Base-by-base conservation (phyloP, 2,329 filamentous ascomycete species). In the Fusarium verticillioides region DNA sequence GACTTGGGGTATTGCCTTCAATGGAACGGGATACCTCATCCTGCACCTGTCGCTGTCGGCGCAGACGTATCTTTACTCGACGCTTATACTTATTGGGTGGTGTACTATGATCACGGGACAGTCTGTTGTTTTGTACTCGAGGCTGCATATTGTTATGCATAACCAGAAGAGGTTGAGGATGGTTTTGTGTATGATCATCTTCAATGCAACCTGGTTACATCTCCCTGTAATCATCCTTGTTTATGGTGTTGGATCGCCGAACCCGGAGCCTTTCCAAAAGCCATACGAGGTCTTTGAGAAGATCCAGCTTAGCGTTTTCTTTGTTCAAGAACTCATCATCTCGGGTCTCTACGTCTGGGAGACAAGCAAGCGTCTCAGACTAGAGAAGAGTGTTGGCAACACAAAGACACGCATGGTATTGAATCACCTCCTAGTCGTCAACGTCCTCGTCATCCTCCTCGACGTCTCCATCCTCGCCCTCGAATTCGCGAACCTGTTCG, bases 121-220 rank as follows among this genome's bases (percentile, higher is more conserved):
- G 77, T 87, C 87, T 0, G 75, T 91, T 23, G 89, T 92, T 4
- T 81, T 92, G 2, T 92, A 89, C 80, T 91, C 89, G 2, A 85
- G 90, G 3, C 82, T 92, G 4, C 89, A 91, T 74, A 83, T 92
- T 6, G 84, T 92, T 21, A 82, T 89, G 19, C 85, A 85, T 19
- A 87, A 88, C 81, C 70, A 84, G 30, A 79, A 80, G 5, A 79
- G 86, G 5, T 82, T 91, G 3, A 84, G 83, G 4, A 82, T 83
- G 28, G 85, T 89, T 0, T 82, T 90, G 6, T 82, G 73, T 62
- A 89, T 92, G 86, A 91, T 92, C 64, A 84, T 91, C 53, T 75
- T 82, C 68, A 85, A 91, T 74, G 84, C 84, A 7, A 70, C 89
- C 26, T 74, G 89, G 26, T 77, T 90, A 12, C 86, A 90, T 73